phyloP scores from a whole-genome alignment of 1,139 yeast genomes.

The Yamadazyma diddensiae region DNA sequence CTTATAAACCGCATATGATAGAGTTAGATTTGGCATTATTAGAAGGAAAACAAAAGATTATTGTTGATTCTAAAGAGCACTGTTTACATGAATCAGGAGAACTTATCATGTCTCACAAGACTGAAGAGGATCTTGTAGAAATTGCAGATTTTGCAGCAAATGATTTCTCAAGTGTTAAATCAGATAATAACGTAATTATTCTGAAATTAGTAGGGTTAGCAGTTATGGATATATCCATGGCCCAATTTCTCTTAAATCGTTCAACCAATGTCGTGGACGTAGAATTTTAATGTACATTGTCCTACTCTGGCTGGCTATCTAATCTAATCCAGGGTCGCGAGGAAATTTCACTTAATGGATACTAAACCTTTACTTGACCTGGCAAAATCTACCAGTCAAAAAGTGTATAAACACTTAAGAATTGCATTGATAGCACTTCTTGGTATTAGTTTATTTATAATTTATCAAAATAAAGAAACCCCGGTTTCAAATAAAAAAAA shows the following conservation, averaged over 20 bases:
- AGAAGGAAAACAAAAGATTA: slow-evolving; percentile 28
- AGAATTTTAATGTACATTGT: slow-evolving; percentile 1
- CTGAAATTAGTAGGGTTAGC: slow-evolving; percentile 59
- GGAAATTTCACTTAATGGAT: slow-evolving; percentile 1
- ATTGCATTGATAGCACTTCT: neutral
- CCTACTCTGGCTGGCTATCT: too few relatives aligned
- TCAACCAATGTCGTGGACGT: neutral
- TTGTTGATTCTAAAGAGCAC: slow-evolving; percentile 62
- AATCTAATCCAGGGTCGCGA: too few relatives aligned
- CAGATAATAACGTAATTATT: slow-evolving; percentile 39
- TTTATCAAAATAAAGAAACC: neutral
- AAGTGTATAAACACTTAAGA: slow-evolving; percentile 1
- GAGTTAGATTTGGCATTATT: slow-evolving; percentile 54
- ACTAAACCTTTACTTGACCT: slow-evolving; percentile 1
- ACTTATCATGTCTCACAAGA: slow-evolving; percentile 43
- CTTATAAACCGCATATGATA: slow-evolving; percentile 66
- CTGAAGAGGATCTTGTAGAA: slow-evolving; percentile 38
- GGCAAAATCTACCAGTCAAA: too few relatives aligned
- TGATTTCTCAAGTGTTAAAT: too few relatives aligned
- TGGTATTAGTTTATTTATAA: neutral
- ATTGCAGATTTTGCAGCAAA: slow-evolving; percentile 29
- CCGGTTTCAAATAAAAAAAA: slow-evolving; percentile 30
- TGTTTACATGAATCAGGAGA: slow-evolving; percentile 66
- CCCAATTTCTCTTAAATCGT: slow-evolving; percentile 20
- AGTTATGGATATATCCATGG: slow-evolving; percentile 58